A percentile compares a stretch with the other conserved stretches of the same genome.
phyloP scores from a whole-genome alignment of 108 stramenopile species.

The Bacterosira constricta region DNA sequence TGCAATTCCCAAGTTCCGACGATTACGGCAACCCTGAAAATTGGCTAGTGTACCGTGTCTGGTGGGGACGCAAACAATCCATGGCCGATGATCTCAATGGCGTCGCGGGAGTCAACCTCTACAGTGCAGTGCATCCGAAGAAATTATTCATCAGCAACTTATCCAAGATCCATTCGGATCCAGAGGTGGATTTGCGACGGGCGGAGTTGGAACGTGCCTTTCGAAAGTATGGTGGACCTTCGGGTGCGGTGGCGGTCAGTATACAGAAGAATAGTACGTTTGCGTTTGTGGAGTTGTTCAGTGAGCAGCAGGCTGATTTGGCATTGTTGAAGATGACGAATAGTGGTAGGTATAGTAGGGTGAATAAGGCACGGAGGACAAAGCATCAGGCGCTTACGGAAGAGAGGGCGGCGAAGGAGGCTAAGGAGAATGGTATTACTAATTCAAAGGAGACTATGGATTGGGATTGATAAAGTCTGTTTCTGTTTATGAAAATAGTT shows the following conservation, averaged over 20 bases:
- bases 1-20: constrained; percentile 83
- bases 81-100: constrained; percentile 61
- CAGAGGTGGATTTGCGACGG: constrained; percentile 78
- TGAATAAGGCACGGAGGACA: constrained; percentile 79
- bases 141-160: constrained; percentile 77
- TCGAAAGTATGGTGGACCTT: constrained; percentile 82
- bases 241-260: constrained; percentile 64
- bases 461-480: constrained; percentile 31
- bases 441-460: constrained; percentile 33
- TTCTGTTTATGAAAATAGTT: not conserved
- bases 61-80: constrained; percentile 75
- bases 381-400: constrained; percentile 81
- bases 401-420: constrained; percentile 68
- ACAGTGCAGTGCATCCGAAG: constrained; percentile 68
- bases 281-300: constrained; percentile 84
- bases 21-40: constrained; percentile 79
- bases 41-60: constrained; percentile 83
- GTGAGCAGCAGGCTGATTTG: constrained; percentile 68
- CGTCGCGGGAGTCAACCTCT: constrained; percentile 68
- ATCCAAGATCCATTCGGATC: constrained; percentile 59
- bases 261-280: constrained; percentile 69
- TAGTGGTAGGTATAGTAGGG: constrained; percentile 49
- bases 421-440: constrained; percentile 7
- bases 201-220: constrained; percentile 89
- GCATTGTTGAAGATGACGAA: constrained; percentile 71